Percentiles rank a stretch among this genome's conserved stretches.
Evolutionary conservation across 2,329 filamentous ascomycete genomes (phyloP).

Genomic region (Paraphoma chrysanthemicola): DNA sequence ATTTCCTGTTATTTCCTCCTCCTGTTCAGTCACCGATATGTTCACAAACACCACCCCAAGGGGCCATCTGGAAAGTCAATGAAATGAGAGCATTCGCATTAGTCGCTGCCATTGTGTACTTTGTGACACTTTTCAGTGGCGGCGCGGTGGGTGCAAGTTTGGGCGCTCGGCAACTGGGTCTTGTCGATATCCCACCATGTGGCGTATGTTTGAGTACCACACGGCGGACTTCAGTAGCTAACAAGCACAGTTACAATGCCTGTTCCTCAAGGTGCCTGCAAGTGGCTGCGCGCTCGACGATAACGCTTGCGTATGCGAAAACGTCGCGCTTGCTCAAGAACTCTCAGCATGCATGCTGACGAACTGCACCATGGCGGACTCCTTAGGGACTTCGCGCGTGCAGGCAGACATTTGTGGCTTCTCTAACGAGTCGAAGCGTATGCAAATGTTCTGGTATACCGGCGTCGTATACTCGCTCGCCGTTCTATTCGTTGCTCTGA

Average conservation of each 20-base stretch:
- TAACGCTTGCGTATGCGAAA: slow-evolving; percentile 21
- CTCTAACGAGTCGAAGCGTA: slow-evolving; percentile 21
- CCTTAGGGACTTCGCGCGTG: slow-evolving; percentile 19
- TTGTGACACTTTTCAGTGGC: neutral
- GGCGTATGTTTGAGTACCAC: neutral
- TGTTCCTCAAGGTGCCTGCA: slow-evolving; percentile 14
- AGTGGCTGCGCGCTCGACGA: slow-evolving; percentile 23
- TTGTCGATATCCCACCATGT: neutral
- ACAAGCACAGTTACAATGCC: slow-evolving; percentile 14
- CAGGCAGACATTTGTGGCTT: slow-evolving; percentile 29
- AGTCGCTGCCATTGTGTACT: neutral
- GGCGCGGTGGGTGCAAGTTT: neutral
- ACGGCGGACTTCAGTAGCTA: neutral
- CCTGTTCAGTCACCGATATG: neutral
- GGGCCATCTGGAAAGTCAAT: neutral
- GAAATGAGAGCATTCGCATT: neutral
- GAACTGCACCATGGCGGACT: slow-evolving; percentile 37
- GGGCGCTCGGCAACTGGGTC: neutral
- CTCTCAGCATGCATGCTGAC: slow-evolving; percentile 30
- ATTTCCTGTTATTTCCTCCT: neutral
- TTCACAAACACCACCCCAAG: neutral
- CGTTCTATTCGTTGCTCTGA: slow-evolving; percentile 13
- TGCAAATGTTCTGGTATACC: slow-evolving; percentile 17
- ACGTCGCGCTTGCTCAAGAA: slow-evolving; percentile 8
- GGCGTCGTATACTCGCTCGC: slow-evolving; percentile 20